Evolutionary conservation across 768 basidiomycete genomes (phyloP), one percentile per base, ranked within the genome.

Genomic region (Terana coerulea): DNA sequence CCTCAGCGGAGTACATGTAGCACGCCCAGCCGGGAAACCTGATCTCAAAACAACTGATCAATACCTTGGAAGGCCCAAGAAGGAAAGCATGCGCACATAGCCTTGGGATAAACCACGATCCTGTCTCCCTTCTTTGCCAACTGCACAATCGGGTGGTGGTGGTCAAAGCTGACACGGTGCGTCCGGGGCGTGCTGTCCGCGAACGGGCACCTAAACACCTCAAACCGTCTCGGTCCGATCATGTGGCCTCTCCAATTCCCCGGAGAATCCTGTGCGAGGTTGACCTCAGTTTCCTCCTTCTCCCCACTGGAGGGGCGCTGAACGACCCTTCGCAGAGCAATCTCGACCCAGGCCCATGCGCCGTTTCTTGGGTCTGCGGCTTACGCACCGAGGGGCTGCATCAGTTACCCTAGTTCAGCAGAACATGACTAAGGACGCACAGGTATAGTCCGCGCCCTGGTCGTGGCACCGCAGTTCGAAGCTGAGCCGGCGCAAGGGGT

Each of bases 21-120:
- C 43, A 45, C 24, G 11, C 11, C 43, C 43, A 45, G 29, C 43
- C 43, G 26, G 43, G 43, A 17, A 45, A 45, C 26, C 42, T 45
- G 25, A n/a, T n/a, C n/a, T 5, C 5, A 14, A 12, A 30, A n/a
- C 14, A 10, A 11, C 5, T 45, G n/a, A 45, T 26, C n/a, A 10
- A 5, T 2, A 2, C 15, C 43, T 5, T 5, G 2, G 2, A 14
- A 1, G 15, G 21, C 1, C 9, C 28, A 45, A 17, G 15, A 45
- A 5, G 10, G 14, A 45, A 29, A n/a, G n/a, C 43, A 30, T n/a
- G 21, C 43, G 14, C 26, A 45, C 43, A 28, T 11, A n/a, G 43
- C 43, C 21, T 45, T 45, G 6, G 43, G 43, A 28, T 45, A 45
- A 11, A 45, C 2, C 2, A 26, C 28, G n/a, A 45, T 45, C 15